These are phyloP conservation scores for Candida sakaeoensis DNA, from an alignment of 805 yeast species.

Conservation along the genomic window DNA sequence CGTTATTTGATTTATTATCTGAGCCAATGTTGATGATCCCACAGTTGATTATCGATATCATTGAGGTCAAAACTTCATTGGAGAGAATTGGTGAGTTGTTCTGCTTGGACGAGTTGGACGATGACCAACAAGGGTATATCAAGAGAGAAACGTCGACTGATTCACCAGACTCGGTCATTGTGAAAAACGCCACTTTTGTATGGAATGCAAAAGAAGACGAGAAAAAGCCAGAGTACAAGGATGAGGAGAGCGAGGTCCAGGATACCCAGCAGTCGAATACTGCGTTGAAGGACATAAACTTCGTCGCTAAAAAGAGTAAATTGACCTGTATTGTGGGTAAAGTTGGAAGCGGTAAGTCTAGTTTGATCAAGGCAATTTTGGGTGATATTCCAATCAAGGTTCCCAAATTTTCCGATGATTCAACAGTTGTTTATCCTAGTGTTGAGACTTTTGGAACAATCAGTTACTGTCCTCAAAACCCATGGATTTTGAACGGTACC, in stretches of 20 bases:
- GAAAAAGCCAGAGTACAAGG: constrained; percentile 11
- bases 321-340: constrained; percentile 40
- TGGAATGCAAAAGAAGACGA: constrained; percentile 28
- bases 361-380: constrained; percentile 31
- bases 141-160: constrained; percentile 12
- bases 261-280: constrained; percentile 13
- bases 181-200: constrained; percentile 30
- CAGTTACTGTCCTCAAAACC: constrained; percentile 39
- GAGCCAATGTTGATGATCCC: constrained; percentile 35
- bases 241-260: constrained; percentile 18
- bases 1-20: constrained; percentile 33
- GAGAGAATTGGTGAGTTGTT: constrained; percentile 31
- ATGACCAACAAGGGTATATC: constrained; percentile 19
- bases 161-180: constrained; percentile 16
- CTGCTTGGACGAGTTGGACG: constrained; percentile 30
- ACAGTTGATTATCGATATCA: constrained; percentile 21
- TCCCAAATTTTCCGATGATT: constrained; percentile 10
- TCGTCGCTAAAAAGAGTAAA: constrained; percentile 30
- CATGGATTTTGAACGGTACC: constrained; percentile 40
- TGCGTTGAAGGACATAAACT: constrained; percentile 31
- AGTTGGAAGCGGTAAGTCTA: constrained; percentile 40
- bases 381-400: constrained; percentile 25
- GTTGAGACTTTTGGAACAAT: constrained; percentile 27
- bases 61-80: constrained; percentile 31
- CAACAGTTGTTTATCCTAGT: constrained; percentile 11